Base-by-base conservation (phyloP, 2,329 filamentous ascomycete species). In the Shiraia sp. region DNA sequence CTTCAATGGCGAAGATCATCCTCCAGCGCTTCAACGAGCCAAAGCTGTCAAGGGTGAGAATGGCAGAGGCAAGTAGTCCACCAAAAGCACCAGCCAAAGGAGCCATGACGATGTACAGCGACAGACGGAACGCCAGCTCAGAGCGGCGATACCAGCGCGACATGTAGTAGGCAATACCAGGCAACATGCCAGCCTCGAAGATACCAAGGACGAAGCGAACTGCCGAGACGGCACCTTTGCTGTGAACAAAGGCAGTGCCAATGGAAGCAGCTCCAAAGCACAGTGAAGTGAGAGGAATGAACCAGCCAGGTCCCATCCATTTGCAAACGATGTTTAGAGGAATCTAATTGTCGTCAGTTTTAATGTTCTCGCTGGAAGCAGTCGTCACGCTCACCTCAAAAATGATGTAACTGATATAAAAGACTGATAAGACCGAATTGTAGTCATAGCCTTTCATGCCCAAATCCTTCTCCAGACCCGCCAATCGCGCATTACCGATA, bases 1-100 rank as follows among this genome's bases (percentile, higher is more conserved):
- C 85, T 60, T 88, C 85, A n/a, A 88, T 81, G 3, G 76, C 78
- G 40, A 88, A 88, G 36, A 88, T 86, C 83, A 87, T 86, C 6
- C 83, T 73, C 85, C 85, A 88, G 4, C 66, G 69, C 16, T 69
- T 71, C 0, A 87, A 66, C 3, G 71, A 62, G 6, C 81, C 83
- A 47, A 87, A 81, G 43, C 73, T 65, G 38, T 79, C 69, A 1
- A 89, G 73, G 2, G 71, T 81, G 14, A 88, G 72, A 49, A 89
- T 88, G 1, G 72, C 85, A 4, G 69, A 74, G 1, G 75, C 75
- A 0, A 89, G 71, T 0, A 89, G 72, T 0, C 86, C 86, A 14
- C 86, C 85, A 51, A 88, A 88, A 0, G 85, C 85, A 2, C 85
- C 85, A 0, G 85, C 85, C 0, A 89, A 72, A 0, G 85, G 84